These are phyloP conservation scores for Nakazawaea wyomingensis DNA, from an alignment of 805 yeast species.

Conservation along the genomic window DNA sequence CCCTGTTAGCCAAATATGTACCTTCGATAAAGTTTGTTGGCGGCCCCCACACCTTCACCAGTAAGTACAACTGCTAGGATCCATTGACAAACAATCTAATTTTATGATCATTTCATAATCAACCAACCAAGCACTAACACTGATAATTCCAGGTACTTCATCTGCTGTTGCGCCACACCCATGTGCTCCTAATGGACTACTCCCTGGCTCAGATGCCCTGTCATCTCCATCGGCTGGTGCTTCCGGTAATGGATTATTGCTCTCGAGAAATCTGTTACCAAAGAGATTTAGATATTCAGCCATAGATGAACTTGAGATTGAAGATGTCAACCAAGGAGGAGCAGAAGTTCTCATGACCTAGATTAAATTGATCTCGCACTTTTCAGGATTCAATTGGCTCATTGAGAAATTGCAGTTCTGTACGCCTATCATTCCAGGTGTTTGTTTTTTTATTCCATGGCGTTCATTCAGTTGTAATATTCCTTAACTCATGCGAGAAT, in stretches of 20 bases:
- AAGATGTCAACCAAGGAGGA: conserved; percentile 77
- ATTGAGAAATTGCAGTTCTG: too few relatives aligned
- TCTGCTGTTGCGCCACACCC: conserved; percentile 25
- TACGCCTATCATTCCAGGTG: too few relatives aligned
- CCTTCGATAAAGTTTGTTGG: conserved; percentile 88
- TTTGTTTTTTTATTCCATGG: too few relatives aligned
- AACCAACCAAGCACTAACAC: conserved; percentile 5
- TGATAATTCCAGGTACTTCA: conserved; percentile 4
- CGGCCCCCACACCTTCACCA: conserved; percentile 56
- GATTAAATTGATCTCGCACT: neutral
- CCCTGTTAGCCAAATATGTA: conserved; percentile 34
- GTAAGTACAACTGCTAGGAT: too few relatives aligned
- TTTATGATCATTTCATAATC: too few relatives aligned
- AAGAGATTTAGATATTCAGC: conserved; percentile 63
- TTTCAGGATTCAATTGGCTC: too few relatives aligned
- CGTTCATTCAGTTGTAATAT: too few relatives aligned
- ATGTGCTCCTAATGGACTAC: conserved; percentile 30
- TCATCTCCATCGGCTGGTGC: conserved; percentile 6
- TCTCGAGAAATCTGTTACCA: conserved; percentile 69
- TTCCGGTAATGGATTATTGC: too few relatives aligned
- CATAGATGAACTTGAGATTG: conserved; percentile 67
- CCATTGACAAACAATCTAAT: too few relatives aligned
- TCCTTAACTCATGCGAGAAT: too few relatives aligned
- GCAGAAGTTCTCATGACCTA: conserved; percentile 45
- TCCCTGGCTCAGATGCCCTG: conserved; percentile 17